These are phyloP conservation scores for Scalesia atractyloides DNA, from an alignment of 129 eudicot species.

Conservation along the genomic window DNA sequence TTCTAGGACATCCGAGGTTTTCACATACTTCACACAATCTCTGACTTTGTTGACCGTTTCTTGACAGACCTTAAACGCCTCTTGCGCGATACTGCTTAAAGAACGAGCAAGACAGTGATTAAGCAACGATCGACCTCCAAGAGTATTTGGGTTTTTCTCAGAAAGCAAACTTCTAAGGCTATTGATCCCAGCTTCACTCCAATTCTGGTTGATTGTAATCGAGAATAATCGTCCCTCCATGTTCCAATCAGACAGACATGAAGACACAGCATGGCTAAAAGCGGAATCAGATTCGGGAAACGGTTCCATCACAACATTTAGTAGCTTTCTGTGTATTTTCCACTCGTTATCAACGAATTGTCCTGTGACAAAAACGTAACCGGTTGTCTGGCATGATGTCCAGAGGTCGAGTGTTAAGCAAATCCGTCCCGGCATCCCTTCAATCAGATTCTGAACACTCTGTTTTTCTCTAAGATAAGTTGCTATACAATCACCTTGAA, in stretches of 20 bases:
- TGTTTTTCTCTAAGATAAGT: slow-evolving; percentile 78
- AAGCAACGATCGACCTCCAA: slow-evolving; percentile 75
- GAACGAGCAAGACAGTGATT: slow-evolving; percentile 79
- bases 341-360: slow-evolving; percentile 85
- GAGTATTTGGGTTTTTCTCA: slow-evolving; percentile 64
- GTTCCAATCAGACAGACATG: slow-evolving; percentile 43
- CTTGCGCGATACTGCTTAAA: slow-evolving; percentile 67
- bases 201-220: slow-evolving; percentile 37
- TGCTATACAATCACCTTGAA: slow-evolving; percentile 91
- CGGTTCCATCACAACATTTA: slow-evolving; percentile 70
- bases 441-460: slow-evolving; percentile 65
- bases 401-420: slow-evolving; percentile 84
- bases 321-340: slow-evolving; percentile 74
- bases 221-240: slow-evolving; percentile 39
- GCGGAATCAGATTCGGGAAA: slow-evolving; percentile 68
- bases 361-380: slow-evolving; percentile 78
- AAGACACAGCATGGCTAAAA: slow-evolving; percentile 39
- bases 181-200: slow-evolving; percentile 56
- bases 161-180: slow-evolving; percentile 75
- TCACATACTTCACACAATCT: slow-evolving; percentile 89
- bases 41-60: slow-evolving; percentile 69
- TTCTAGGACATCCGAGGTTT: slow-evolving; percentile 77
- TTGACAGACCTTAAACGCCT: slow-evolving; percentile 47
- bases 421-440: slow-evolving; percentile 78
- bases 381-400: slow-evolving; percentile 68